Percentiles rank a stretch among this genome's conserved stretches.
Conservation (phyloP, 352 stramenopile species). For the Globisporangium abappressorium region DNA sequence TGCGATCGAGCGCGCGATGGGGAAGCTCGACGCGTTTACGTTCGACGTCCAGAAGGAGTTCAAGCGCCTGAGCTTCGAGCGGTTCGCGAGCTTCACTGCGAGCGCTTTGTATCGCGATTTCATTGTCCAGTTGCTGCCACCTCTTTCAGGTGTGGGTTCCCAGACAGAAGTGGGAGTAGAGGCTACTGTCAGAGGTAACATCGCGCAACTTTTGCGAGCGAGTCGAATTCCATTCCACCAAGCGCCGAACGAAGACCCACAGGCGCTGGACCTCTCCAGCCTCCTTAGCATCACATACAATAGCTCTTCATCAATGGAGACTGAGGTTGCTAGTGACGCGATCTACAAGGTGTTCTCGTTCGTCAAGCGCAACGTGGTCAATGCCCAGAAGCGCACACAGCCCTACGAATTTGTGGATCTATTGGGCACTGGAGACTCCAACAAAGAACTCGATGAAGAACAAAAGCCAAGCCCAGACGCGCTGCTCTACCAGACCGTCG, state of each 20-base stretch:
- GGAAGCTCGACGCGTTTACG: slow-evolving; percentile 36
- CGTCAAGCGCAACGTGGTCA: slow-evolving; percentile 8
- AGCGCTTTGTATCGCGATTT: slow-evolving; percentile 52
- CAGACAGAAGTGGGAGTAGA: background rate
- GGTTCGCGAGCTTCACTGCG: slow-evolving; percentile 44
- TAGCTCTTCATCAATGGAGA: background rate
- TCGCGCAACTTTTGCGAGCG: slow-evolving; percentile 39
- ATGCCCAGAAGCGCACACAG: background rate
- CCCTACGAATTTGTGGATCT: slow-evolving; percentile 9
- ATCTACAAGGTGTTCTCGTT: slow-evolving; percentile 28
- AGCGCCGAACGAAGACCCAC: slow-evolving; percentile 25
- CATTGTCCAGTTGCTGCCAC: slow-evolving; percentile 12
- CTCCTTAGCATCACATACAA: background rate
- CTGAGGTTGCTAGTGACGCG: slow-evolving; percentile 18
- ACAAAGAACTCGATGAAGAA: background rate
- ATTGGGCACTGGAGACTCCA: background rate
- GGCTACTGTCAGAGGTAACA: slow-evolving; percentile 18
- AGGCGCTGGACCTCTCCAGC: slow-evolving; percentile 13
- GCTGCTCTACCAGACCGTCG: slow-evolving; percentile 27
- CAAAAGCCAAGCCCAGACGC: background rate
- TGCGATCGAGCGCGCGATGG: slow-evolving; percentile 19
- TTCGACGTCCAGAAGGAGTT: slow-evolving; percentile 42
- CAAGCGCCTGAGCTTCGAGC: slow-evolving; percentile 41
- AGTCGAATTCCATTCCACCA: slow-evolving; percentile 62
- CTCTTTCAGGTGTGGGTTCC: background rate